These are phyloP conservation scores for Thielaviopsis musarum DNA, from an alignment of 2,329 filamentous ascomycete genomes.

Conservation along the genomic window DNA sequence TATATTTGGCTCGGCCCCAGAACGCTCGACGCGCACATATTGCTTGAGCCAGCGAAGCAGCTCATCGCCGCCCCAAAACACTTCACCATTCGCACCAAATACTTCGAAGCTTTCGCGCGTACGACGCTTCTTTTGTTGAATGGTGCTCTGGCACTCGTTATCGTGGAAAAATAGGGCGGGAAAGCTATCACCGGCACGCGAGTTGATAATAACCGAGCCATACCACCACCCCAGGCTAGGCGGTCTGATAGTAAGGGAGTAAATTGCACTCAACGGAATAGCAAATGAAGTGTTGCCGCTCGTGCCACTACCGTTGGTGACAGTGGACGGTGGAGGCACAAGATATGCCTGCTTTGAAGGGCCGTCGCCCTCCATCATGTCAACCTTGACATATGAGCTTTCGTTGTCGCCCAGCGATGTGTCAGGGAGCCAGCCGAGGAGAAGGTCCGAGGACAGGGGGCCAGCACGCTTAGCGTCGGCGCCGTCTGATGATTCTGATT, in stretches of 20 bases:
- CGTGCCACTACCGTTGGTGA: conserved; percentile 46
- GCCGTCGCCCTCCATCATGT: conserved; percentile 64
- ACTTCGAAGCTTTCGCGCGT: conserved; percentile 77
- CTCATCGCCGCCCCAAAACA: conserved; percentile 98
- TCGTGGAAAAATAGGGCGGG: conserved; percentile 96
- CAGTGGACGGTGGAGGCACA: conserved; percentile 78
- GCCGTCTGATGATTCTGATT: conserved; percentile 10
- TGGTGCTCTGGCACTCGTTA: conserved; percentile 88
- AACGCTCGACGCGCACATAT: conserved; percentile 71
- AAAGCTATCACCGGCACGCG: conserved; percentile 76
- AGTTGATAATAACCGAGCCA: conserved; percentile 87
- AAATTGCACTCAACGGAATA: conserved; percentile 76
- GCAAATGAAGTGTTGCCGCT: conserved; percentile 80
- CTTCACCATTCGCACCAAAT: conserved; percentile 65
- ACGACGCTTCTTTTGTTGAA: conserved; percentile 78
- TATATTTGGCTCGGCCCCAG: conserved; percentile 71
- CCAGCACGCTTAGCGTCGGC: conserved; percentile 22
- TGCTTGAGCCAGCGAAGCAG: conserved; percentile 77
- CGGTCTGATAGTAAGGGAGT: conserved; percentile 75
- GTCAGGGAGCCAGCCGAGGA: conserved; percentile 90
- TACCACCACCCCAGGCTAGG: conserved; percentile 98
- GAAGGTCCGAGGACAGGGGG: conserved; percentile 50
- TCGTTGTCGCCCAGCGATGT: conserved; percentile 70
- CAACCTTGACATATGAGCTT: conserved; percentile 88
- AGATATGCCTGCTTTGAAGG: conserved; percentile 77